Evolutionary conservation across 2,329 filamentous ascomycete species (phyloP).

Genomic region (Xylaria arbuscula): DNA sequence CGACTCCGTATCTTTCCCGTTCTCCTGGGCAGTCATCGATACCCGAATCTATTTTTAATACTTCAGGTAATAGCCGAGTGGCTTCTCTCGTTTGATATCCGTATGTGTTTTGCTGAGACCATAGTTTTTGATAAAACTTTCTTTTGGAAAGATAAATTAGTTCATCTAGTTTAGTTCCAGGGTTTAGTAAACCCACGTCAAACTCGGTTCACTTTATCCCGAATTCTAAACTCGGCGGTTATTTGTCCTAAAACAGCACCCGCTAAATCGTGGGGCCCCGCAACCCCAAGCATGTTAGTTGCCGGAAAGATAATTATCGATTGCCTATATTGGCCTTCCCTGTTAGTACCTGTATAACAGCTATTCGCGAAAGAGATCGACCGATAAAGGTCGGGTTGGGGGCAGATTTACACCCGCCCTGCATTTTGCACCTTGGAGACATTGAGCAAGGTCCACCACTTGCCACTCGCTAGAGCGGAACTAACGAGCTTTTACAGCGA

Average conservation of each 20-base stretch:
- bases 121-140: too few species aligned
- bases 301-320: background rate
- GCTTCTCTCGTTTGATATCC: too few species aligned
- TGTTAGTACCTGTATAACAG: background rate
- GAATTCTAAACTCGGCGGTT: constrained; percentile 2
- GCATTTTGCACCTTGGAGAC: background rate
- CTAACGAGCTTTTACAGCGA: background rate
- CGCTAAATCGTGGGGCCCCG: constrained; percentile 20
- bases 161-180: too few species aligned
- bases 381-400: constrained; percentile 2
- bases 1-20: too few species aligned
- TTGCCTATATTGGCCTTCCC: background rate
- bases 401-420: background rate
- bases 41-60: too few species aligned
- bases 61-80: too few species aligned
- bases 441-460: background rate
- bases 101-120: too few species aligned
- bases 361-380: constrained; percentile 13
- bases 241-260: background rate
- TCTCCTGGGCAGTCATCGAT: too few species aligned
- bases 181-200: background rate
- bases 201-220: constrained; percentile 26
- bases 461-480: background rate
- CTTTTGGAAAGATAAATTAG: too few species aligned
- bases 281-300: constrained; percentile 4